phyloP scores from a whole-genome alignment of 106 monocot species.

The Iris macrosiphon region DNA sequence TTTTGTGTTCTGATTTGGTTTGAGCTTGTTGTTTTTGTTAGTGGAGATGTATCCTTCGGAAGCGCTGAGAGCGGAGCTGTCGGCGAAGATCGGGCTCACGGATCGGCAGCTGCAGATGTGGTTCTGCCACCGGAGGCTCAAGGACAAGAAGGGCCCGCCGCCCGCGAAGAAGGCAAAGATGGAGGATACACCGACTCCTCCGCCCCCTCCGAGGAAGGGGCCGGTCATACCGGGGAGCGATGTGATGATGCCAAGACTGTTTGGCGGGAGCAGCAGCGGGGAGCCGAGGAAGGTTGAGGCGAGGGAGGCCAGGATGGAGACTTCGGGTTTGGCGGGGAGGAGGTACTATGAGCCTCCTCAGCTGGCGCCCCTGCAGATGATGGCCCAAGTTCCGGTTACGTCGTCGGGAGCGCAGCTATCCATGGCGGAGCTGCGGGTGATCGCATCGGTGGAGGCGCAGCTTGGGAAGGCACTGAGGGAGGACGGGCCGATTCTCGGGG shows the following conservation, averaged over 20 bases:
- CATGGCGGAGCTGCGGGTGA: constrained; percentile 39
- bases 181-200: constrained; percentile 14
- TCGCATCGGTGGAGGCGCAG: constrained; percentile 76
- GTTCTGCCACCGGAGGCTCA: constrained; percentile 95
- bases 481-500: constrained; percentile 87
- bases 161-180: constrained; percentile 28
- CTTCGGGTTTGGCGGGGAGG: constrained; percentile 19
- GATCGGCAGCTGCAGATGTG: constrained; percentile 99
- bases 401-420: constrained; percentile 33
- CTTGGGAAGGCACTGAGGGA: constrained; percentile 80
- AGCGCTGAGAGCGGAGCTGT: constrained; percentile 65
- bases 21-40: constrained; percentile 20
- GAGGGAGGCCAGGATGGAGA: constrained; percentile 28
- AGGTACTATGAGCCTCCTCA: constrained; percentile 56
- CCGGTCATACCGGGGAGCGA: neutral
- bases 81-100: constrained; percentile 66
- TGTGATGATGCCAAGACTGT: constrained; percentile 10
- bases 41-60: constrained; percentile 82
- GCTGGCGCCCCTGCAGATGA: too few species aligned
- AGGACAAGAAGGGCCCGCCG: constrained; percentile 59
- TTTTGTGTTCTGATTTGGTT: constrained; percentile 13
- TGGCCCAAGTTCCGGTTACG: constrained; percentile 11
- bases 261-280: constrained; percentile 10
- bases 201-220: constrained; percentile 7
- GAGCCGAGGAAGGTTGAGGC: constrained; percentile 45